phyloP scores from a whole-genome alignment of 257 asterid species.

The Anisodus acutangulus region DNA sequence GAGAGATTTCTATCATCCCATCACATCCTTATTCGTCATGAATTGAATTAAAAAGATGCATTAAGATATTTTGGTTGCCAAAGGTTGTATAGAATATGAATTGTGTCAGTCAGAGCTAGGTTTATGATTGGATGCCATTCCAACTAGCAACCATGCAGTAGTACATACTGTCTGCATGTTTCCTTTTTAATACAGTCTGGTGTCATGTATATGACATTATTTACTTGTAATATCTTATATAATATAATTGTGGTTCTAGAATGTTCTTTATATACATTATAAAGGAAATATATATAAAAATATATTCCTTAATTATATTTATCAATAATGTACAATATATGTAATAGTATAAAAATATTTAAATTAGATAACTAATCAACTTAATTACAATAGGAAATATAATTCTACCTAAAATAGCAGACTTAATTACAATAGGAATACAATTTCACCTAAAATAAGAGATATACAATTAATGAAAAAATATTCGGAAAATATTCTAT shows the following conservation, averaged over 20 bases:
- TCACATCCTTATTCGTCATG: neutral
- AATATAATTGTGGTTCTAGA: neutral
- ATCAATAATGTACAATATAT: too few species aligned
- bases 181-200: neutral
- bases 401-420: too few species aligned
- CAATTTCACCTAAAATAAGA: too few species aligned
- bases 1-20: neutral
- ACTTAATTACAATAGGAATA: too few species aligned
- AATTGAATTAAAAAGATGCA: neutral
- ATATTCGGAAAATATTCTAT: too few species aligned
- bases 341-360: too few species aligned
- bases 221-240: too few species aligned
- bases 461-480: too few species aligned
- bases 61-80: neutral
- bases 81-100: neutral
- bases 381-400: too few species aligned
- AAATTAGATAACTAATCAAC: too few species aligned
- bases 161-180: neutral
- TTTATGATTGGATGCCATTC: neutral
- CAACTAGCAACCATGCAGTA: neutral
- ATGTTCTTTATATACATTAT: neutral
- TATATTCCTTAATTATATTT: too few species aligned
- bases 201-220: neutral
- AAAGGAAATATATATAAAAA: too few species aligned
- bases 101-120: neutral